Percentiles rank a stretch among this genome's conserved stretches.
Conservation (phyloP, 768 basidiomycete genomes). For the Basidioascus undulatus region DNA sequence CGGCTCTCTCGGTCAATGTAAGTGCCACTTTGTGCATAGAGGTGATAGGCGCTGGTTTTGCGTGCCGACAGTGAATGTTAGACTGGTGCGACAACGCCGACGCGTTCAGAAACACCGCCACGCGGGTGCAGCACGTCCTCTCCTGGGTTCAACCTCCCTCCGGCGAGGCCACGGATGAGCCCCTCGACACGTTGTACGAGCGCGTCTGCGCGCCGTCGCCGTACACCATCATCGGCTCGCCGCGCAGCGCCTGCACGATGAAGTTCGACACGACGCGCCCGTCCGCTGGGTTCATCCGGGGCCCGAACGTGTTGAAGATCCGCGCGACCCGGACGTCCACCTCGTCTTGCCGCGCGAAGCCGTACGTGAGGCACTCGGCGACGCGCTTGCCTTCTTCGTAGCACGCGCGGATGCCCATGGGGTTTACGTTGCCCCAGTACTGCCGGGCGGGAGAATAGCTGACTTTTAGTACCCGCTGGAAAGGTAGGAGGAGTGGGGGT, state of each 20-base stretch:
- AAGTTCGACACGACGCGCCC: conserved; percentile 98
- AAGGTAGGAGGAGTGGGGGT: too few relatives aligned
- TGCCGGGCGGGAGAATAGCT: not conserved
- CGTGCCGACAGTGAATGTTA: too few relatives aligned
- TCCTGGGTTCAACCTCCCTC: too few relatives aligned
- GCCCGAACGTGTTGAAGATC: conserved; percentile 90
- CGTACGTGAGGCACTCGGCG: conserved; percentile 91
- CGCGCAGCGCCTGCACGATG: conserved; percentile 86
- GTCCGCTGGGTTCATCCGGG: conserved; percentile 65
- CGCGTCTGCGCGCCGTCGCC: conserved; percentile 14
- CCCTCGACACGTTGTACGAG: too few relatives aligned
- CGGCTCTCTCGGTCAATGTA: too few relatives aligned
- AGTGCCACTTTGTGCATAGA: too few relatives aligned
- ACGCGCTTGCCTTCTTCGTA: conserved; percentile 99
- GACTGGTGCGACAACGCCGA: too few relatives aligned
- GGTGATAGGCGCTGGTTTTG: too few relatives aligned
- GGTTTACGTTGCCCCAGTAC: conserved; percentile 53
- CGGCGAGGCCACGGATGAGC: too few relatives aligned
- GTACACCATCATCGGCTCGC: conserved; percentile 60
- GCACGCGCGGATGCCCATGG: conserved; percentile 93
- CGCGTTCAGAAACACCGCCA: too few relatives aligned
- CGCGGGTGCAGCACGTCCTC: too few relatives aligned
- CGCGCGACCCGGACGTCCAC: conserved; percentile 92
- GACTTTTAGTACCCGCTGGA: too few relatives aligned
- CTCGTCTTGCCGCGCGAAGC: conserved; percentile 77